phyloP scores from a whole-genome alignment of 805 yeast species.

The Wickerhamomyces sydowiorum region DNA sequence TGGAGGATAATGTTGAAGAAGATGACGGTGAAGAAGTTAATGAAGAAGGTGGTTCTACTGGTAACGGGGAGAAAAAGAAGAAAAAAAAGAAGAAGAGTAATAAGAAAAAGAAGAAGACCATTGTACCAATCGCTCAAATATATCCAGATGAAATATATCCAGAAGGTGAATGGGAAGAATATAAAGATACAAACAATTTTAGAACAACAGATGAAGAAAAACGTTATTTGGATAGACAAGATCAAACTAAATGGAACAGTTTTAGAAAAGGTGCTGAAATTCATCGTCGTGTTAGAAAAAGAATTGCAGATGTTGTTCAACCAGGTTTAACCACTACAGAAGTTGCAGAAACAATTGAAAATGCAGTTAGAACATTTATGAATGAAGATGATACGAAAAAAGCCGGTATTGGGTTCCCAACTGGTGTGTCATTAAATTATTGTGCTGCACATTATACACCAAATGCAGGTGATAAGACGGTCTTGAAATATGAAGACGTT shows the following conservation, averaged over 20 bases:
- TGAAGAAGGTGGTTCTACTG: conserved; percentile 13
- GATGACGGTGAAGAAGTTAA: conserved; percentile 27
- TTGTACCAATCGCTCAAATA: conserved; percentile 57
- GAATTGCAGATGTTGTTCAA: conserved; percentile 64
- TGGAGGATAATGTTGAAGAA: conserved; percentile 20
- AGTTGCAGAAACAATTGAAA: conserved; percentile 84
- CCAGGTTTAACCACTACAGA: conserved; percentile 94
- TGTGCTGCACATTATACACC: conserved; percentile 99
- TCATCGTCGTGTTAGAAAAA: conserved; percentile 84
- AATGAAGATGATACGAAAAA: conserved; percentile 52
- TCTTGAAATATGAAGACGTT: conserved; percentile 80
- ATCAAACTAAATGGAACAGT: conserved; percentile 67
- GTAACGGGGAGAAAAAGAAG: conserved; percentile 25
- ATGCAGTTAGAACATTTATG: conserved; percentile 70
- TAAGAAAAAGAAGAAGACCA: conserved; percentile 47
- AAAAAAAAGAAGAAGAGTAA: conserved; percentile 56
- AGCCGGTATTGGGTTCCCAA: conserved; percentile 96
- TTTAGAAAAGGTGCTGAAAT: conserved; percentile 95
- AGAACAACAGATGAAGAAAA: conserved; percentile 85
- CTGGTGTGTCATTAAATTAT: conserved; percentile 91
- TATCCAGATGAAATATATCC: conserved; percentile 76
- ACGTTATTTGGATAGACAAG: conserved; percentile 65
- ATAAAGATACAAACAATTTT: conserved; percentile 55
- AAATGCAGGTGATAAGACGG: conserved; percentile 85
- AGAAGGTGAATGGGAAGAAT: conserved; percentile 83